These are phyloP conservation scores for Trichodelitschia bisporula DNA, from an alignment of 495 filamentous ascomycete genomes.

Conservation along the genomic window DNA sequence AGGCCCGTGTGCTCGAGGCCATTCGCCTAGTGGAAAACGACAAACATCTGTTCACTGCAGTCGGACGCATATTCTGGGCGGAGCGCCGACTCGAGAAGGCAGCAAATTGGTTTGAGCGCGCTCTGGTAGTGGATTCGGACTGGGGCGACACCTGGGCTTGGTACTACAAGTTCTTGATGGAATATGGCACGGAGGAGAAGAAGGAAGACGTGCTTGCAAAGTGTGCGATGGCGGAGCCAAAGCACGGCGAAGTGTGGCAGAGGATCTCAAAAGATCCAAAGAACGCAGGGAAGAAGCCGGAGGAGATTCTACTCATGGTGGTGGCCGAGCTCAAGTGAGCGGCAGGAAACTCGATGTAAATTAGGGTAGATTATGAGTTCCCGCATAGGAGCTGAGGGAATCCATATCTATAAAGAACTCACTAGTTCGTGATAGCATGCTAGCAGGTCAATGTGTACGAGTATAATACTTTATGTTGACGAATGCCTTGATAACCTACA, in stretches of 20 bases:
- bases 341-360: too few species aligned
- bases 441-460: too few species aligned
- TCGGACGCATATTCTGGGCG: conserved; percentile 52
- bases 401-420: too few species aligned
- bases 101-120: conserved; percentile 90
- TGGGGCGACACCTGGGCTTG: conserved; percentile 90
- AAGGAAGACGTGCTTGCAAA: conserved; percentile 51
- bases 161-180: conserved; percentile 80
- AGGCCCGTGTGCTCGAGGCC: conserved; percentile 70
- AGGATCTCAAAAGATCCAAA: conserved; percentile 59
- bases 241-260: conserved; percentile 88
- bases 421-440: too few species aligned
- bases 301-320: conserved; percentile 39
- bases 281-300: conserved; percentile 43
- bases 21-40: conserved; percentile 95
- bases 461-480: too few species aligned
- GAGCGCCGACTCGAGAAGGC: conserved; percentile 75
- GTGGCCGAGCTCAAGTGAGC: conserved; percentile 5
- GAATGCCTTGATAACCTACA: too few species aligned
- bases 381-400: too few species aligned
- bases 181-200: conserved; percentile 90
- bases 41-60: conserved; percentile 53
- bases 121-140: conserved; percentile 63
- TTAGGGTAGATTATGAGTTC: too few species aligned
- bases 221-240: conserved; percentile 53